Evolutionary conservation across 441 rosid genomes (phyloP).

Genomic region (Erodium texanum): DNA sequence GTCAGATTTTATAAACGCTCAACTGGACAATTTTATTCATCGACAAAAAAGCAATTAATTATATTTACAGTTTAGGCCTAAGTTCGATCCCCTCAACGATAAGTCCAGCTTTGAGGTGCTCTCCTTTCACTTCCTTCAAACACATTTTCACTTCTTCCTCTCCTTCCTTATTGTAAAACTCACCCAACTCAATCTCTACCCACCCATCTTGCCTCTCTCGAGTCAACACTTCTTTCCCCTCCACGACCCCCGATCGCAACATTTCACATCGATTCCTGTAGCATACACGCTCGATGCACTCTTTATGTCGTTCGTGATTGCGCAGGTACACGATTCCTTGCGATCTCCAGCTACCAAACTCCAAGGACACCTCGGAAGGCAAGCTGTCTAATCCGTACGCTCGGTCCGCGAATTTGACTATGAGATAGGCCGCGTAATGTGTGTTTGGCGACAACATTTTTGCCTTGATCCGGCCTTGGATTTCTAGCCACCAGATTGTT

Average conservation of each 20-base stretch:
- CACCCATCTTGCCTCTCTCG: slow-evolving; percentile 37
- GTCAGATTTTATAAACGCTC: no score
- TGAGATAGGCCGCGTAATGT: slow-evolving; percentile 30
- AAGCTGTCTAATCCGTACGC: slow-evolving; percentile 35
- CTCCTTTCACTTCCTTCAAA: slow-evolving; percentile 31
- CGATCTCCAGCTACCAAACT: slow-evolving; percentile 19
- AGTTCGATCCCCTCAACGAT: slow-evolving; percentile 41
- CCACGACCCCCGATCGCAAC: neutral
- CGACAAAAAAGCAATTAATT: no score
- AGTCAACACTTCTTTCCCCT: slow-evolving; percentile 6
- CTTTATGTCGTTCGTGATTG: neutral
- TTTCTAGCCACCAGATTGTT: slow-evolving; percentile 44
- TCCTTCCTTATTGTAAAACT: slow-evolving; percentile 24
- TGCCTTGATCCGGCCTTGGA: slow-evolving; percentile 27
- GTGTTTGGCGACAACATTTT: slow-evolving; percentile 29
- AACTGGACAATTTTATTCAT: no score
- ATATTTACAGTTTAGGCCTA: slow-evolving; percentile 25
- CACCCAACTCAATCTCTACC: slow-evolving; percentile 45
- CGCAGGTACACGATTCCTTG: slow-evolving; percentile 23
- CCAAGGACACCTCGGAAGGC: slow-evolving; percentile 29
- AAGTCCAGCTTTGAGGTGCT: slow-evolving; percentile 50
- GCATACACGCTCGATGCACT: neutral
- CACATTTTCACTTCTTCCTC: slow-evolving; percentile 31
- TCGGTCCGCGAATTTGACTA: slow-evolving; percentile 26
- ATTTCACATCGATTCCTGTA: no score